Percentiles rank a stretch among this genome's conserved stretches.
phyloP scores from a whole-genome alignment of 495 filamentous ascomycete species.

The Apodospora peruviana region DNA sequence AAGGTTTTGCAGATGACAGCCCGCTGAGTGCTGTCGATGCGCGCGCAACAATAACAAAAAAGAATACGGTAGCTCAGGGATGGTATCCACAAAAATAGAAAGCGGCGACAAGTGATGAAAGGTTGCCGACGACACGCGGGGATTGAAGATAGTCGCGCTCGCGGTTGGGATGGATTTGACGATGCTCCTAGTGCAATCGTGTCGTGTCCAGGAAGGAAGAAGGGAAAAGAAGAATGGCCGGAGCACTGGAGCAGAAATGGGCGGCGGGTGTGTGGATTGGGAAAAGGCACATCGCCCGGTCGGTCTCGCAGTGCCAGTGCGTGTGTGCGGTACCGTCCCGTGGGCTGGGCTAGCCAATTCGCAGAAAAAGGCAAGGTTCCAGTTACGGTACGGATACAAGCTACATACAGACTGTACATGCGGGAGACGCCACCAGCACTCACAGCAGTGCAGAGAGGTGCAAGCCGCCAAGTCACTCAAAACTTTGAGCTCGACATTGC shows the following conservation, averaged over 20 bases:
- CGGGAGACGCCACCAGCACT: background rate
- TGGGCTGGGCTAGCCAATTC: background rate
- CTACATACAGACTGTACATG: background rate
- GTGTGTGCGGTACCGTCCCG: no score
- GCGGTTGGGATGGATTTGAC: background rate
- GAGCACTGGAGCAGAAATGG: slow-evolving; percentile 1
- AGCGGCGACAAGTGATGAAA: background rate
- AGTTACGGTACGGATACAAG: no score
- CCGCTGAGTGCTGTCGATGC: background rate
- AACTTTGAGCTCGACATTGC: background rate
- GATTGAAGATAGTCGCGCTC: background rate
- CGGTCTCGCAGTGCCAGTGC: background rate
- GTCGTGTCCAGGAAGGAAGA: slow-evolving; percentile 5
- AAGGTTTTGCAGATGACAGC: no score
- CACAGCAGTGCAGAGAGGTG: no score
- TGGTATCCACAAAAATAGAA: background rate
- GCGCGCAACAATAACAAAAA: background rate
- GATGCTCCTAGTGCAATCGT: background rate
- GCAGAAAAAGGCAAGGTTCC: background rate
- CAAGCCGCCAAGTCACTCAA: slow-evolving; percentile 1
- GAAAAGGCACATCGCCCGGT: background rate
- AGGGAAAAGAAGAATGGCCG: slow-evolving; percentile 4
- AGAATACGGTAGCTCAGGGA: background rate
- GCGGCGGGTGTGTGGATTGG: slow-evolving; percentile 4
- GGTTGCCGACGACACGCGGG: background rate